phyloP scores from a whole-genome alignment of 2,329 filamentous ascomycete genomes.

The Colletotrichum sp. region DNA sequence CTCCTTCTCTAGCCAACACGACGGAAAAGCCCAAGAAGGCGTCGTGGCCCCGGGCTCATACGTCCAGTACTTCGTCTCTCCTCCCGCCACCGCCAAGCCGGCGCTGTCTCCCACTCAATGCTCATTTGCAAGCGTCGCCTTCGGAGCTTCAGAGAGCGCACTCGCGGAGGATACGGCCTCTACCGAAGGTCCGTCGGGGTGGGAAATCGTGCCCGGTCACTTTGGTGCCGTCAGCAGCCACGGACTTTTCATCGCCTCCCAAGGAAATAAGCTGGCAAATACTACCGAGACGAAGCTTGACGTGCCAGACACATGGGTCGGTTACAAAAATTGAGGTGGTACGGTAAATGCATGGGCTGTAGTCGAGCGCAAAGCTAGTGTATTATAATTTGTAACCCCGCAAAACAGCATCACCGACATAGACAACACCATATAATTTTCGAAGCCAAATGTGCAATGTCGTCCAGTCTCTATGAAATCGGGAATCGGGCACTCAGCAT shows the following conservation, averaged over 20 bases:
- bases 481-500: not conserved
- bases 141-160: slow-evolving; percentile 35
- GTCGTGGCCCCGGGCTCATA: slow-evolving; percentile 68
- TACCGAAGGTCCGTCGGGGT: slow-evolving; percentile 24
- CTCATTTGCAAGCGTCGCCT: slow-evolving; percentile 28
- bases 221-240: slow-evolving; percentile 70
- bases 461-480: not conserved
- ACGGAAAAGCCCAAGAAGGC: slow-evolving; percentile 48
- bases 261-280: not conserved
- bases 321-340: not conserved
- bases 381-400: not conserved
- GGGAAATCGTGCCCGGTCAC: slow-evolving; percentile 36
- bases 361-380: not conserved
- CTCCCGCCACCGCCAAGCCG: slow-evolving; percentile 20
- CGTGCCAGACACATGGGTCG: slow-evolving; percentile 44
- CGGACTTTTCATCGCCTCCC: slow-evolving; percentile 56
- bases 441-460: not conserved
- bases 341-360: not conserved
- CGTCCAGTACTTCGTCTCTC: slow-evolving; percentile 69
- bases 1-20: slow-evolving; percentile 25
- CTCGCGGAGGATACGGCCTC: not conserved
- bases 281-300: slow-evolving; percentile 49
- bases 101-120: slow-evolving; percentile 8
- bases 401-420: not conserved
- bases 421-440: not conserved